These are phyloP conservation scores for Maudiozyma saulgeensis DNA, from an alignment of 805 yeast species.

Conservation along the genomic window DNA sequence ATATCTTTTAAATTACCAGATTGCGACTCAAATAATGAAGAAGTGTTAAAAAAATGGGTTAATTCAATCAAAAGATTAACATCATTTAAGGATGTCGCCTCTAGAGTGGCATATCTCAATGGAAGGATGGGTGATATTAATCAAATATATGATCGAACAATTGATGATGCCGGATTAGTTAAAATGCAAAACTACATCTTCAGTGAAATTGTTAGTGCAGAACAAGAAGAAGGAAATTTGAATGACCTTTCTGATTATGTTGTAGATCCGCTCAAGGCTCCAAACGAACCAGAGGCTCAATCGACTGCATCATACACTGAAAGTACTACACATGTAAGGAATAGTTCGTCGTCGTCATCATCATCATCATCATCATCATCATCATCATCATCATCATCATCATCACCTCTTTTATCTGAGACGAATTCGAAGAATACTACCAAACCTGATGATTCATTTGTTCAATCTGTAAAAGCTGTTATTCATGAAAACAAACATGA, in stretches of 20 bases:
- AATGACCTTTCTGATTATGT: background rate
- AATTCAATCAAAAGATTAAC: background rate
- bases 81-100: background rate
- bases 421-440: background rate
- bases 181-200: background rate
- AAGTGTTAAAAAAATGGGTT: background rate
- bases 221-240: background rate
- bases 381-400: constrained; percentile 3
- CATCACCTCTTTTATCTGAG: background rate
- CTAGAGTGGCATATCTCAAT: background rate
- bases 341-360: background rate
- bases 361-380: constrained; percentile 3
- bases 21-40: background rate
- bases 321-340: background rate
- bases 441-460: background rate
- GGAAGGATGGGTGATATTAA: background rate
- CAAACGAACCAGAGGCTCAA: background rate
- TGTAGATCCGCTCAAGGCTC: background rate
- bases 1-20: background rate
- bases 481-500: background rate
- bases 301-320: background rate
- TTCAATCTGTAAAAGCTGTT: background rate
- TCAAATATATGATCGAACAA: background rate
- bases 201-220: background rate
- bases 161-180: background rate